Conservation (phyloP, 75 land plant genomes). For the Picea glauca region DNA sequence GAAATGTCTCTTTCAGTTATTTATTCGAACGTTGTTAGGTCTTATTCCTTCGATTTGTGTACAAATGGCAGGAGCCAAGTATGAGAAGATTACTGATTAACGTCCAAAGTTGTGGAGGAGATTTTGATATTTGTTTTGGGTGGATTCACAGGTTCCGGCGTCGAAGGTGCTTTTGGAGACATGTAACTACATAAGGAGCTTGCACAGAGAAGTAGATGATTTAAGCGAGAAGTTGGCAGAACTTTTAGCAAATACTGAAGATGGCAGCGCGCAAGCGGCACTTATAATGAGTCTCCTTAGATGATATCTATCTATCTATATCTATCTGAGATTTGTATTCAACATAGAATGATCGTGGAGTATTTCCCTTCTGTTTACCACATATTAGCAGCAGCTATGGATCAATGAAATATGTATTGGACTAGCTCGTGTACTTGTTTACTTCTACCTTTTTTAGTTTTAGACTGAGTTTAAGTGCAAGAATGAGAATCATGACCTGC, state of each 20-base stretch:
- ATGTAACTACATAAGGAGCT: slow-evolving; percentile 27
- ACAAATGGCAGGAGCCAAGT: too few species aligned
- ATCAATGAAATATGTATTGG: neutral
- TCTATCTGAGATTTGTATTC: too few species aligned
- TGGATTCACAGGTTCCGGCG: slow-evolving; percentile 26
- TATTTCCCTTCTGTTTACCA: neutral
- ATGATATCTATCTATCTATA: neutral
- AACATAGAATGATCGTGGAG: neutral
- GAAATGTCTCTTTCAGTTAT: too few species aligned
- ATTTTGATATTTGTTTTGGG: neutral
- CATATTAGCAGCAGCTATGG: neutral
- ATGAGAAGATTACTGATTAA: too few species aligned
- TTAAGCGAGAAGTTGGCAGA: slow-evolving; percentile 35
- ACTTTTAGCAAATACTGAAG: slow-evolving; percentile 27
- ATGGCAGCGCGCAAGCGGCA: slow-evolving; percentile 25
- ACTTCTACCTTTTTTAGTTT: neutral
- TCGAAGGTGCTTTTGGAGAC: slow-evolving; percentile 31
- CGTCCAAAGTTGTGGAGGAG: neutral
- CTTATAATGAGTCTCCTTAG: slow-evolving; percentile 34
- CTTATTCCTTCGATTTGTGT: too few species aligned
- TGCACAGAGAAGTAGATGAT: slow-evolving; percentile 44
- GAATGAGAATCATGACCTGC: neutral
- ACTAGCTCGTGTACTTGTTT: neutral
- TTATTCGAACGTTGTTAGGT: too few species aligned
- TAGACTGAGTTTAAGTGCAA: neutral